Conservation (phyloP, 805 yeast genomes). For the Saccharomycopsis sp. region DNA sequence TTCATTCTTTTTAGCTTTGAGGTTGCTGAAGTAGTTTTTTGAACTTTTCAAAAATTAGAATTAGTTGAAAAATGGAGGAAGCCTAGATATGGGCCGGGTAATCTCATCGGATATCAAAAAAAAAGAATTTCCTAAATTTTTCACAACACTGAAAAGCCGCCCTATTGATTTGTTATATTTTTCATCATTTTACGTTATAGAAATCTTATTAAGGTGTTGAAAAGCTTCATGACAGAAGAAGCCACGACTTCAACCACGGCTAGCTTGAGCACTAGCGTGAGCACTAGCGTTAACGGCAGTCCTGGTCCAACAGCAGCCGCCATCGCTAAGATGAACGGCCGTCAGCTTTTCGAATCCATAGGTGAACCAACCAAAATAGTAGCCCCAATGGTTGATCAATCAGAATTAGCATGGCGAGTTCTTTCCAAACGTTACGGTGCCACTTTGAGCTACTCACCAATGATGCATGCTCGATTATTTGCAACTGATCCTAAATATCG, state of each 20-base stretch:
- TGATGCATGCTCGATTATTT: conserved; percentile 90
- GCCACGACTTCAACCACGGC: no score
- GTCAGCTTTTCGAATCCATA: conserved; percentile 8
- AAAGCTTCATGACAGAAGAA: background rate
- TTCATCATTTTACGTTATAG: background rate
- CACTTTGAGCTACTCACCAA: conserved; percentile 89
- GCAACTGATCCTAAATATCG: conserved; percentile 81
- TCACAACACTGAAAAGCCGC: no score
- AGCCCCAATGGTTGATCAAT: conserved; percentile 98
- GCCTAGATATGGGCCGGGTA: no score
- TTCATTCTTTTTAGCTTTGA: no score
- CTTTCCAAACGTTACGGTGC: conserved; percentile 87
- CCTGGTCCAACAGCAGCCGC: background rate
- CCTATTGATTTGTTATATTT: no score
- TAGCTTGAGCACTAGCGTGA: no score
- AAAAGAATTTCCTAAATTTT: no score
- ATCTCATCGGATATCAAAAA: no score
- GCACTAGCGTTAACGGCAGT: background rate
- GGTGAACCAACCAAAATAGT: conserved; percentile 69
- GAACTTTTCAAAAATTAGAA: no score
- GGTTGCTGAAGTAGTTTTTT: no score
- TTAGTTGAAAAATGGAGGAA: no score
- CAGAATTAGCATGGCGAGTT: conserved; percentile 92
- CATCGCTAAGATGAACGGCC: conserved; percentile 6
- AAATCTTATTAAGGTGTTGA: background rate